These are phyloP conservation scores for Simmondsia chinensis DNA, from an alignment of 148 eudicot genomes.

Conservation along the genomic window DNA sequence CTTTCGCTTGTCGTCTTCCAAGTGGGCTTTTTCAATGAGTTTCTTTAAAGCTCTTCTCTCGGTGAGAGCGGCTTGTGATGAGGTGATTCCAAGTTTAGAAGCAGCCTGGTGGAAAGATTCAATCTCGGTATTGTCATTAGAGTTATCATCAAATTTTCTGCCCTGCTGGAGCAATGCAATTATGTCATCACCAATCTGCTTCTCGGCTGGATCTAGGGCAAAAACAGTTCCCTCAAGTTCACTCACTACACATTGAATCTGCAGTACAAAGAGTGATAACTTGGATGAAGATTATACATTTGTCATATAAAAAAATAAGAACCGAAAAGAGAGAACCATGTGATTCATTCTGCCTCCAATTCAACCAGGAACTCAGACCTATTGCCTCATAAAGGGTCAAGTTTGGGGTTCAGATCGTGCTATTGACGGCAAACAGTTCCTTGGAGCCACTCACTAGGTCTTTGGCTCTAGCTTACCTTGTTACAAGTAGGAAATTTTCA, in stretches of 20 bases:
- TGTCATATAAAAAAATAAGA: too few relatives aligned
- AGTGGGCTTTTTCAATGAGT: conserved; percentile 74
- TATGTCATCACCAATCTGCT: conserved; percentile 85
- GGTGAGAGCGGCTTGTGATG: conserved; percentile 85
- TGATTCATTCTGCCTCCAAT: too few relatives aligned
- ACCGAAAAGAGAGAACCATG: too few relatives aligned
- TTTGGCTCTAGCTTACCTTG: too few relatives aligned
- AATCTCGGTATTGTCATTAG: conserved; percentile 62
- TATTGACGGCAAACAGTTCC: too few relatives aligned
- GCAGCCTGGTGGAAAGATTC: conserved; percentile 92
- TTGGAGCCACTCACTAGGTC: too few relatives aligned
- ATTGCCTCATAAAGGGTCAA: too few relatives aligned
- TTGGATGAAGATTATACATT: too few relatives aligned
- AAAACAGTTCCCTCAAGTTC: conserved; percentile 66
- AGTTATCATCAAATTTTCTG: conserved; percentile 59
- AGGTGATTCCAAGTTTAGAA: conserved; percentile 72
- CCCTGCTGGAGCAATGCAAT: conserved; percentile 85
- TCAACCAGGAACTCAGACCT: too few relatives aligned
- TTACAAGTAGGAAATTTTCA: too few relatives aligned
- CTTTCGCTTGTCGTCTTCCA: conserved; percentile 88
- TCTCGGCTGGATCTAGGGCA: conserved; percentile 71
- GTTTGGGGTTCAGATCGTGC: too few relatives aligned
- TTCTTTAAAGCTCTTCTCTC: conserved; percentile 91
- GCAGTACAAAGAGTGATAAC: conserved; percentile 9
- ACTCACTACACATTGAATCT: conserved; percentile 58